phyloP scores from a whole-genome alignment of 2,329 filamentous ascomycete species.

The Incumbomyces lentus region DNA sequence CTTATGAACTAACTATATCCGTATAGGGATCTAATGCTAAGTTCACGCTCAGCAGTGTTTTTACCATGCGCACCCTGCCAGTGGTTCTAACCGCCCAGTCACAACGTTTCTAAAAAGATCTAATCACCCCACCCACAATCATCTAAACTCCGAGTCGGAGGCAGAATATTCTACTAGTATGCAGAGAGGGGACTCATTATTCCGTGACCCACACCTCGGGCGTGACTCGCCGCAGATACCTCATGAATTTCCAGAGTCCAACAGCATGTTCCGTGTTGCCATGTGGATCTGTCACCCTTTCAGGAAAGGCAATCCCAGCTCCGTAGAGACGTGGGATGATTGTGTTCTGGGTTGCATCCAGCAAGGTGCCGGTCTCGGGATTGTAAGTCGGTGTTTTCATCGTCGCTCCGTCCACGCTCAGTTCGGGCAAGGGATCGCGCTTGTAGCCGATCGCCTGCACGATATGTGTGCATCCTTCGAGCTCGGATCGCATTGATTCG shows the following conservation, averaged over 20 bases:
- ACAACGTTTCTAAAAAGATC: no score
- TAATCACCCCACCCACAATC: no score
- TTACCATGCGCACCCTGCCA: no score
- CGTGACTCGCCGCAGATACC: conserved; percentile 45
- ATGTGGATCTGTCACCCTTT: conserved; percentile 49
- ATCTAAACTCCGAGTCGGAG: no score
- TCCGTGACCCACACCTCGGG: conserved; percentile 29
- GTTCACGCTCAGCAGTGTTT: no score
- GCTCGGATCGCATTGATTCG: conserved; percentile 39
- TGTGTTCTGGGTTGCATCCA: conserved; percentile 30
- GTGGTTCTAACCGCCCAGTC: no score
- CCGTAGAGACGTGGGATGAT: conserved; percentile 44
- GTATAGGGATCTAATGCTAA: no score
- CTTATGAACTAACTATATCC: no score
- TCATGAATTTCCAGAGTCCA: conserved; percentile 58
- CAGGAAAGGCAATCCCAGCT: conserved; percentile 55
- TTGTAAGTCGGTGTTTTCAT: conserved; percentile 27
- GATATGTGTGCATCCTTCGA: conserved; percentile 43
- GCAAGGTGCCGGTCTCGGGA: conserved; percentile 36
- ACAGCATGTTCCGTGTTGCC: conserved; percentile 54
- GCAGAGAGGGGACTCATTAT: no score
- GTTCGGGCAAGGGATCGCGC: conserved; percentile 39
- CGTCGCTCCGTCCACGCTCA: conserved; percentile 29
- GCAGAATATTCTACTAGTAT: no score
- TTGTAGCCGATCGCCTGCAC: conserved; percentile 52